Base-by-base conservation (phyloP, 768 basidiomycete species). In the Leccinellum rugosiceps region DNA sequence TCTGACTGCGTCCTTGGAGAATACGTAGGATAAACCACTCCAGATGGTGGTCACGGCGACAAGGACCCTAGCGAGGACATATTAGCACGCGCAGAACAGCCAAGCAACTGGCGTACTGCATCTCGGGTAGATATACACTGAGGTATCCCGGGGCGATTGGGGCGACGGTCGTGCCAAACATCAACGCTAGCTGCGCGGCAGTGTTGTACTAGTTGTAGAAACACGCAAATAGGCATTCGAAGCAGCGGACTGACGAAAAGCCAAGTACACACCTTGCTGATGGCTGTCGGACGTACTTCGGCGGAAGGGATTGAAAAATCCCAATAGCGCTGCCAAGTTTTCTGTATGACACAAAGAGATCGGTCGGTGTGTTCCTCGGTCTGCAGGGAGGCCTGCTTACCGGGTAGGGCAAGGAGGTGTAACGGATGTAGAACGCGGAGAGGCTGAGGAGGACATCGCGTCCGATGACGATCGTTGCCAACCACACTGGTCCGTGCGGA, bases 231-330 rank as follows among this genome's bases (percentile, higher is more conserved):
- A 38, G 13, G 30, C 50, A 8, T 35, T 51, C 7, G 6, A 14
- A 4, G 19, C 14, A 14, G 30, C 23, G 25, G 41, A 64, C 31
- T 43, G 31, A 49, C 9, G 9, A 41, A 19, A 30, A 38, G 30
- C 15, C 35, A 38, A n/a, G 35, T 6, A 52, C 57, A 43, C 41
- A 89, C 92, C 79, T 96, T 98, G 78, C 93, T 96, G 51, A 99
- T 94, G n/a, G 73, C 74, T 11, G 97, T 98, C 0, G 96, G 96
- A 30, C 84, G 84, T 13, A 98, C 94, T 73, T 97, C 95, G 1
- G 94, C 96, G 1, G 94, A 96, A 2, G 97, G 94, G 51, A 97
- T 85, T 10, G 91, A 90, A 60, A 97, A 92, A 69, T 98, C 92
- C 92, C 95, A 99, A 74, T 98, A 99, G 32, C 97, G 84, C 25